Evolutionary conservation across 1,284 basidiomycete species (phyloP), one percentile per base, ranked within the genome.

Genomic region (Trametes hirsuta): DNA sequence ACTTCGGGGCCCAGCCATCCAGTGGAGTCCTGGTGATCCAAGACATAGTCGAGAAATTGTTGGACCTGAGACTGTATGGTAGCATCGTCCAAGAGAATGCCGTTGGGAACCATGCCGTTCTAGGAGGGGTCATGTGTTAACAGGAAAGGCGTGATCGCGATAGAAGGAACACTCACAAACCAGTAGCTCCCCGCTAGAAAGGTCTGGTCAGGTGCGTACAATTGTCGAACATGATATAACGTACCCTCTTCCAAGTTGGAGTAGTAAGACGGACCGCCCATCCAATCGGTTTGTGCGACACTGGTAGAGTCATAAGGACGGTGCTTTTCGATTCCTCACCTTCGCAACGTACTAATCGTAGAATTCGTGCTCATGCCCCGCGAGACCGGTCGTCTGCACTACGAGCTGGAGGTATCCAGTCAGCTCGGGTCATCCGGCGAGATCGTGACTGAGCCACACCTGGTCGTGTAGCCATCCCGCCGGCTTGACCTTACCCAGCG

Each of bases 1-100:
- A 82, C 81, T 67, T 85, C 84, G 2, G 83, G 83, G 0, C 84
- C 84, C 30, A 85, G 75, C 84, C 84, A 85, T 2, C 84, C 84
- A 9, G 77, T 79, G 15, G 76, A 76, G 62, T 84, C 83, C 66
- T 85, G 83, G 59, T 83, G 77, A 44, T 77, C 75, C 40, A 86
- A 66, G 10, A 85, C 83, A 62, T 84, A 84, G 58, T 81, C 75
- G 21, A 85, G 71, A 69, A 85, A 85, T 35, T 76, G 72, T 34
- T 77, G 76, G 0, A 81, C 82, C 65, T 80, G 81, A 24, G 74
- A 63, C 56, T 82, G 77, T 65, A 85, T 79, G 4, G 69, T 79
- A 3, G 78, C 60, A 54, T 78, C 76, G 61, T 83, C 75, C 42
- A 77, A 73, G 4, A 84, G 74, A 11, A 84, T 71, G 22, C 79